Evolutionary conservation across 2,329 filamentous ascomycete genomes (phyloP).

Genomic region (Dactylonectria estremocensis): DNA sequence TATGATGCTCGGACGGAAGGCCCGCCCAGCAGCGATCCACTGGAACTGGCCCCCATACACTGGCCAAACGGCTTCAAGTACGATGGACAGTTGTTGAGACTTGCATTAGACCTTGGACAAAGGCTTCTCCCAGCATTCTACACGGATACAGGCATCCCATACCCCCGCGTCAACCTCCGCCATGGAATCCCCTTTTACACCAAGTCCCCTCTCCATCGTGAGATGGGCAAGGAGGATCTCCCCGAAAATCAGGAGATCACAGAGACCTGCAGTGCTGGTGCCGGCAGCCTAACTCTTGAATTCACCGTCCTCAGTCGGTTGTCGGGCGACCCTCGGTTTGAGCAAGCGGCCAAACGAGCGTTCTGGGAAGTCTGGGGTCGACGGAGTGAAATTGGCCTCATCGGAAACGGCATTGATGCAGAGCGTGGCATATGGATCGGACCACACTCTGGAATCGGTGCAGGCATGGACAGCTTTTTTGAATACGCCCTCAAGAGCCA

Average conservation of each 20-base stretch:
- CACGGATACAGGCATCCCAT: slow-evolving; percentile 91
- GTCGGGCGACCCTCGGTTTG: slow-evolving; percentile 89
- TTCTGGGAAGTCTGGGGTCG: slow-evolving; percentile 98
- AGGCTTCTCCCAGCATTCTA: slow-evolving; percentile 93
- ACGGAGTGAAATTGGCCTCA: slow-evolving; percentile 86
- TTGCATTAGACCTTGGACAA: slow-evolving; percentile 88
- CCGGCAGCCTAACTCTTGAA: slow-evolving; percentile 94
- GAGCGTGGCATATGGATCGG: slow-evolving; percentile 93
- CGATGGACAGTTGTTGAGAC: slow-evolving; percentile 89
- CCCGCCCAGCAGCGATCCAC: slow-evolving; percentile 54
- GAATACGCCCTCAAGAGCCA: slow-evolving; percentile 98
- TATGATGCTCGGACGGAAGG: slow-evolving; percentile 71
- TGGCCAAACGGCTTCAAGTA: slow-evolving; percentile 88
- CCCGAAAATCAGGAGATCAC: slow-evolving; percentile 79
- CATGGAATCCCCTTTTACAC: slow-evolving; percentile 93
- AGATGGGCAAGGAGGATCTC: slow-evolving; percentile 52
- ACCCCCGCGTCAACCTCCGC: slow-evolving; percentile 92
- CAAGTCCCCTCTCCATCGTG: slow-evolving; percentile 84
- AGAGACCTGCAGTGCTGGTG: slow-evolving; percentile 96
- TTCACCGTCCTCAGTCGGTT: slow-evolving; percentile 92
- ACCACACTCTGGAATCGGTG: slow-evolving; percentile 92
- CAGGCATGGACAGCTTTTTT: slow-evolving; percentile 98
- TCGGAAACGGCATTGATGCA: slow-evolving; percentile 93
- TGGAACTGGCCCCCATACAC: slow-evolving; percentile 69
- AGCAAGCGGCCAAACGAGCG: slow-evolving; percentile 89